Base-by-base conservation (phyloP, 2,329 filamentous ascomycete species). In the Penicillium brevicompactum region DNA sequence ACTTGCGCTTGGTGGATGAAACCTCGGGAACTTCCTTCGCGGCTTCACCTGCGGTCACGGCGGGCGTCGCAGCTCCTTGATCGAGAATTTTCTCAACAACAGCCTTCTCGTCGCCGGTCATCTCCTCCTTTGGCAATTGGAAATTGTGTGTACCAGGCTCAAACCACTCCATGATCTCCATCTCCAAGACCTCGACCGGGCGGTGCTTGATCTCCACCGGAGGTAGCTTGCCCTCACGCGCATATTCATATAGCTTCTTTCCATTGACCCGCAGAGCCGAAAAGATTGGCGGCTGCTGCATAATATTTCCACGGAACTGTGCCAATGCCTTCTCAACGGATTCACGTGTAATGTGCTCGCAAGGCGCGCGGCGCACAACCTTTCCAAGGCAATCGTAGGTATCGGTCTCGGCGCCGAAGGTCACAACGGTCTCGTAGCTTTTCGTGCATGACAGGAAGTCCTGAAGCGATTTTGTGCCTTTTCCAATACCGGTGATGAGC, bases 201-300 rank as follows among this genome's bases (percentile, higher is more conserved):
- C 93, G 80, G 51, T 89, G 85, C 70, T 92, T 82, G 56, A 99
- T 94, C 71, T 96, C 89, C 53, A 88, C 81, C 0, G 94, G 94
- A 14, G 96, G 87, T 34, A 90, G 85, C 68, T 89, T 91, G 14
- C 94, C 94, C 71, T 92, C 91, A 46, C 94, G 84, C 18, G 94
- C 94, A 74, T 97, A 97, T 76, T 99, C 92, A 72, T 99, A 99
- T 46, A 97, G 81, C 32, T 91, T 89, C 79, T 97, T 97, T 2
- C 94, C 94, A 63, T 97, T 85, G 74, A 97, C 91, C 73, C 93
- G 92, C 58, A 97, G 80, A 9, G 94, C 94, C 30, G 91, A 96
- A 75, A 92, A 99, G 18, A 99, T 84, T 5, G 93, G 93, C 37
- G 94, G 94, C 63, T 90, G 87, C 78, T 99, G 94, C 78, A 90